Conservation (phyloP, 768 basidiomycete species). For the Lactarius akahatsu region DNA sequence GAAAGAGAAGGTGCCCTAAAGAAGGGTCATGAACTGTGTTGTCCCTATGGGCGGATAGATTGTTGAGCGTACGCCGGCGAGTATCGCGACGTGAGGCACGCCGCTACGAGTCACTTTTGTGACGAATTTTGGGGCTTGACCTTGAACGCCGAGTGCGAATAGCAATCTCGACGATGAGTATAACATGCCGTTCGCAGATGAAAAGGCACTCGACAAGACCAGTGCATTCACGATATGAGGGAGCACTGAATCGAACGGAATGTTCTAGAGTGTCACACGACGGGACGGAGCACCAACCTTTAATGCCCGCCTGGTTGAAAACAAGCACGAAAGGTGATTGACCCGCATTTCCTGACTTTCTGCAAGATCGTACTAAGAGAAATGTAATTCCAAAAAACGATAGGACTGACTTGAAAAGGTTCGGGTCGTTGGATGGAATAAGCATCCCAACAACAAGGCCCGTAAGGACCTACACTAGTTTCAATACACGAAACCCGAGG, state of each 20-base stretch:
- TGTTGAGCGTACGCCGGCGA: slow-evolving; percentile 13
- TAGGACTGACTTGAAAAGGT: slow-evolving; percentile 23
- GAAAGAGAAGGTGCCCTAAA: slow-evolving; percentile 25
- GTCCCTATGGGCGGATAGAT: no score
- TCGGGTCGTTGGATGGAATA: slow-evolving; percentile 29
- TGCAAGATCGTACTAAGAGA: slow-evolving; percentile 3
- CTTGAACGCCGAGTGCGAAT: slow-evolving; percentile 26
- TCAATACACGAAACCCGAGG: not conserved
- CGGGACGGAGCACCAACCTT: slow-evolving; percentile 15
- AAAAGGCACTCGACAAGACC: slow-evolving; percentile 27
- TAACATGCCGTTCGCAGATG: slow-evolving; percentile 29
- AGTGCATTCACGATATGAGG: slow-evolving; percentile 29
- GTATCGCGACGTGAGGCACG: slow-evolving; percentile 26
- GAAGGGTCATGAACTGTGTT: not conserved
- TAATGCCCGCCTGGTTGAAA: slow-evolving; percentile 27
- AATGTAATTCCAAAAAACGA: not conserved
- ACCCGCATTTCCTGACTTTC: slow-evolving; percentile 25
- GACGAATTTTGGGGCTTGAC: slow-evolving; percentile 25
- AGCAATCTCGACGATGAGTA: slow-evolving; percentile 27
- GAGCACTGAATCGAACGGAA: slow-evolving; percentile 14
- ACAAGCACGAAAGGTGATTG: slow-evolving; percentile 30
- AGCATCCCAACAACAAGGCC: slow-evolving; percentile 29
- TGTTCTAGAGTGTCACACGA: not conserved
- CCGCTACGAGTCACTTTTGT: slow-evolving; percentile 20
- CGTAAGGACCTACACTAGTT: slow-evolving; percentile 21